Evolutionary conservation across 768 basidiomycete genomes (phyloP).

Genomic region (Russula virescens): DNA sequence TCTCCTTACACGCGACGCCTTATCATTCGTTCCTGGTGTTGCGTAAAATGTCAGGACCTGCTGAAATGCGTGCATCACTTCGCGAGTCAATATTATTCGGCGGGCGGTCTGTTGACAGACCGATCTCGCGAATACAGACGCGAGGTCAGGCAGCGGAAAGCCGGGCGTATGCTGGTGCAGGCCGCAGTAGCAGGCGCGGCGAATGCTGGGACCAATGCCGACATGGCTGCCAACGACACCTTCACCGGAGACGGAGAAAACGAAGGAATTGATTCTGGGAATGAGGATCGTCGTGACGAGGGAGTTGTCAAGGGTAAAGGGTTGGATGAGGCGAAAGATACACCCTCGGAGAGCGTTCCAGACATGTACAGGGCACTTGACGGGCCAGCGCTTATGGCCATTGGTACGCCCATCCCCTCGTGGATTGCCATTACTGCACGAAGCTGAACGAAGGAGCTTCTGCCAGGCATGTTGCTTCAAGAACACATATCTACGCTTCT

Average conservation of each 20-base stretch:
- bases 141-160: slow-evolving; percentile 35
- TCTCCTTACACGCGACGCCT: not conserved
- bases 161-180: slow-evolving; percentile 3
- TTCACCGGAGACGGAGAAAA: slow-evolving; percentile 15
- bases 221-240: slow-evolving; percentile 19
- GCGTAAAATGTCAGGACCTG: slow-evolving; percentile 41
- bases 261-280: not conserved
- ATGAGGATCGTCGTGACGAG: slow-evolving; percentile 20
- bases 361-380: slow-evolving; percentile 77
- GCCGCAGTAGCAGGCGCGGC: slow-evolving; percentile 10
- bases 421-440: not conserved
- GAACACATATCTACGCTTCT: slow-evolving; percentile 50
- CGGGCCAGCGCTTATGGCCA: slow-evolving; percentile 65
- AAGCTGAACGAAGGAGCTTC: not conserved
- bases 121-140: slow-evolving; percentile 42
- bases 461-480: slow-evolving; percentile 60
- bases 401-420: slow-evolving; percentile 43
- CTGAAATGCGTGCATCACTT: slow-evolving; percentile 49
- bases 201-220: slow-evolving; percentile 22
- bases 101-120: slow-evolving; percentile 54
- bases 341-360: slow-evolving; percentile 24
- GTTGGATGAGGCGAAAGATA: slow-evolving; percentile 22
- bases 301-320: slow-evolving; percentile 15
- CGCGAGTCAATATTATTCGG: slow-evolving; percentile 52
- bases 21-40: not conserved